These are phyloP conservation scores for Lyophyllum semitale DNA, from an alignment of 768 basidiomycete genomes.

Conservation along the genomic window DNA sequence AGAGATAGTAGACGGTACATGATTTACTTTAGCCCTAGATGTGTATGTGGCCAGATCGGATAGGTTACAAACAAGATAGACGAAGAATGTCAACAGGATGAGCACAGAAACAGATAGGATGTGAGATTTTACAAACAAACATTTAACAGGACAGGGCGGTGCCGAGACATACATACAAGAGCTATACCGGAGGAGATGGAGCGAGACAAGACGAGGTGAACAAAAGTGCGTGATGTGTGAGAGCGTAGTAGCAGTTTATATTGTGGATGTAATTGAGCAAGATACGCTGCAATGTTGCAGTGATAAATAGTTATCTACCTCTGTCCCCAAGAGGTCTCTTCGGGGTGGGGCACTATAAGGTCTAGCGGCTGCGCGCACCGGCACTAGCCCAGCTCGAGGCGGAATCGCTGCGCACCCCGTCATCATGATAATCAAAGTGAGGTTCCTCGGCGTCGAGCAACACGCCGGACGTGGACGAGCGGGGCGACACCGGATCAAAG, in stretches of 20 bases:
- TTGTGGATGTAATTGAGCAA: not conserved
- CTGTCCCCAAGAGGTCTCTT: not conserved
- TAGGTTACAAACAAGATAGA: not conserved
- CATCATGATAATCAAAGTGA: slow-evolving; percentile 8
- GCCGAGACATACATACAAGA: not conserved
- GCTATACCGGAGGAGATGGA: too few relatives aligned
- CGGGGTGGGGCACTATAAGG: not conserved
- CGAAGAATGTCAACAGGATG: not conserved
- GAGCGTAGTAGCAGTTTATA: not conserved
- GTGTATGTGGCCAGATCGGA: too few relatives aligned
- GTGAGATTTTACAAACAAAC: not conserved
- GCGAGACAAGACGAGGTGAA: not conserved
- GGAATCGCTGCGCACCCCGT: slow-evolving; percentile 16
- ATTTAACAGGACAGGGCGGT: not conserved
- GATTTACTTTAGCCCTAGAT: too few relatives aligned
- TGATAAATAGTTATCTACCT: not conserved
- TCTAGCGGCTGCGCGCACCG: slow-evolving; percentile 10
- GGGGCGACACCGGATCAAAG: slow-evolving; percentile 17
- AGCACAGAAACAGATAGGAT: not conserved
- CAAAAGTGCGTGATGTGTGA: not conserved
- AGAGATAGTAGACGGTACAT: too few relatives aligned
- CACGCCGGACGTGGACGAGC: slow-evolving; percentile 6
- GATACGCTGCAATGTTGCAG: not conserved
- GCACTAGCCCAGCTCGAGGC: slow-evolving; percentile 24
- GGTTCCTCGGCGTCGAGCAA: slow-evolving; percentile 5